A percentile compares a stretch with the other conserved stretches of the same genome.
Conservation (phyloP, 1,284 basidiomycete species). For the Leccinum ponderosum region DNA sequence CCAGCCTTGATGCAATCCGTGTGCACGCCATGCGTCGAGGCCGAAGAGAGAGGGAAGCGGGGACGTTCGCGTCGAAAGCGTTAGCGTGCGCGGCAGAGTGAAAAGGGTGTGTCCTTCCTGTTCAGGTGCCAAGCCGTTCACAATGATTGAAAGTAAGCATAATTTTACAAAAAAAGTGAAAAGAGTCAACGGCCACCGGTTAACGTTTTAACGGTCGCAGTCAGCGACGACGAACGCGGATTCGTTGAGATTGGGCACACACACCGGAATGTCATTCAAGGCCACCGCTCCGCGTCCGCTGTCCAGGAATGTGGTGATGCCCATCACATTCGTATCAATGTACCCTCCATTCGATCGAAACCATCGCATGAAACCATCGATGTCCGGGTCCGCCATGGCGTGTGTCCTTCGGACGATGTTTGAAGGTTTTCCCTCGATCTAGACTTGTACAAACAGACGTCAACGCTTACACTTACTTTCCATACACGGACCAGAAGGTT, state of each 20-base stretch:
- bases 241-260: slow-evolving; percentile 1
- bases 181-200: not conserved
- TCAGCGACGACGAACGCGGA: not conserved
- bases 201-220: not conserved
- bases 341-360: slow-evolving; percentile 43
- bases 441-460: not conserved
- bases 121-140: not conserved
- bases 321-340: slow-evolving; percentile 45
- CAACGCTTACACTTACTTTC: not conserved
- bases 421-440: not conserved
- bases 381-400: slow-evolving; percentile 9
- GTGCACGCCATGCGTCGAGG: slow-evolving; percentile 58
- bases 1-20: slow-evolving; percentile 75
- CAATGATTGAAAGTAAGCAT: not conserved
- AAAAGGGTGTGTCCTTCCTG: slow-evolving; percentile 80
- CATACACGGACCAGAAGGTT: not conserved
- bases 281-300: slow-evolving; percentile 77
- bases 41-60: slow-evolving; percentile 61
- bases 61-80: slow-evolving; percentile 82
- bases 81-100: slow-evolving; percentile 75
- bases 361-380: slow-evolving; percentile 41
- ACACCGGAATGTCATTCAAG: slow-evolving; percentile 67
- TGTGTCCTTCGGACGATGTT: not conserved
- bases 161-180: not conserved
- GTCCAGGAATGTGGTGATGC: slow-evolving; percentile 51